Evolutionary conservation across 768 basidiomycete genomes (phyloP).

Genomic region (Trametes sanguinea): DNA sequence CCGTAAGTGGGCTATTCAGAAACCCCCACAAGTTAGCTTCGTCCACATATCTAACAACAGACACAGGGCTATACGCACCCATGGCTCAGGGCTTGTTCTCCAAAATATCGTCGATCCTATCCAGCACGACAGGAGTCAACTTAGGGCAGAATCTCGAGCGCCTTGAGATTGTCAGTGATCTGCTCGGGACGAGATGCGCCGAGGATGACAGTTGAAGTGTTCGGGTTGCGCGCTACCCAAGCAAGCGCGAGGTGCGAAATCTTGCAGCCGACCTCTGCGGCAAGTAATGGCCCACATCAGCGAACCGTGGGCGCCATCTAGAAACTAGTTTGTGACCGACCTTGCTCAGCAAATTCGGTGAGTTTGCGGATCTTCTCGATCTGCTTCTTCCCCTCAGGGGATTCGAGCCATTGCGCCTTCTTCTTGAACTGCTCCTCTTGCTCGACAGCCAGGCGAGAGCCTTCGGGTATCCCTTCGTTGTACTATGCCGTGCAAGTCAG

Average conservation of each 20-base stretch:
- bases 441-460: constrained; percentile 68
- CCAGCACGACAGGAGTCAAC: constrained; percentile 63
- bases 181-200: constrained; percentile 67
- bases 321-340: constrained; percentile 26
- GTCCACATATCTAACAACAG: neutral
- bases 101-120: constrained; percentile 68
- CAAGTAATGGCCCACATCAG: neutral
- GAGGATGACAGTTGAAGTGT: constrained; percentile 66
- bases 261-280: constrained; percentile 54
- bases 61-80: constrained; percentile 34
- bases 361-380: constrained; percentile 70
- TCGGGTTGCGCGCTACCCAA: constrained; percentile 66
- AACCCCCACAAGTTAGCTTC: neutral
- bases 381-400: constrained; percentile 62
- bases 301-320: neutral
- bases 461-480: constrained; percentile 74
- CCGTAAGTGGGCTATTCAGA: constrained; percentile 11
- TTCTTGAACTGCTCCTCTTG: constrained; percentile 44
- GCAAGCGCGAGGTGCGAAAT: constrained; percentile 73
- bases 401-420: constrained; percentile 52
- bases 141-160: constrained; percentile 74
- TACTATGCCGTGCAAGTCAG: constrained; percentile 40
- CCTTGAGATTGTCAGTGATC: constrained; percentile 66
- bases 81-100: constrained; percentile 49
- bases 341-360: constrained; percentile 60